A percentile compares a stretch with the other conserved stretches of the same genome.
phyloP scores from a whole-genome alignment of 2,329 filamentous ascomycete species.

The Sclerotinia nivalis region DNA sequence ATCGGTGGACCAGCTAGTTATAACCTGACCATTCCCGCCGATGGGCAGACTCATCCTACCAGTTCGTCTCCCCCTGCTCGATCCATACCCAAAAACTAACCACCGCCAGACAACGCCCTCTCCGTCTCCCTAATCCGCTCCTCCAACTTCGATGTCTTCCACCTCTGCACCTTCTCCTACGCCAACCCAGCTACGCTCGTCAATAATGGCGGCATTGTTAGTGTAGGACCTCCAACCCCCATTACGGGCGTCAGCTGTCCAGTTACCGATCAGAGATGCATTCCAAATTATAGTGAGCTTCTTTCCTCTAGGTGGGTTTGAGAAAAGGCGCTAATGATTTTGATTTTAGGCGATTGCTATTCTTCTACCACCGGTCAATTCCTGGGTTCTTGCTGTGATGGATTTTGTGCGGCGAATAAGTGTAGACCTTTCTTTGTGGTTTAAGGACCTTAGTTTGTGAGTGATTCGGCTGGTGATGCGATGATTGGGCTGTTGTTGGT shows the following conservation, averaged over 20 bases:
- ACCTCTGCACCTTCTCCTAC: slow-evolving; percentile 9
- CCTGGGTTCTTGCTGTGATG: slow-evolving; percentile 18
- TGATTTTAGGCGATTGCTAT: slow-evolving; percentile 10
- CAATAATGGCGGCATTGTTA: slow-evolving; percentile 17
- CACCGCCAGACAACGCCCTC: slow-evolving; percentile 1
- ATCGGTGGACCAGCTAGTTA: slow-evolving; percentile 16
- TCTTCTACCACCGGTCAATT: slow-evolving; percentile 6
- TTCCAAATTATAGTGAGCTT: slow-evolving; percentile 20
- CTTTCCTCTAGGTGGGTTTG: not conserved
- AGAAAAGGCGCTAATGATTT: not conserved
- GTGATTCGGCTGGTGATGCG: too few species aligned
- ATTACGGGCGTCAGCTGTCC: slow-evolving; percentile 13
- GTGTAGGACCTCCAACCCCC: slow-evolving; percentile 15
- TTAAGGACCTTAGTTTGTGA: not conserved
- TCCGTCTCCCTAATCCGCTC: slow-evolving; percentile 21
- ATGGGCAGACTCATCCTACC: slow-evolving; percentile 5
- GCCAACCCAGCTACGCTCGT: not conserved
- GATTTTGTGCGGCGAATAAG: slow-evolving; percentile 20
- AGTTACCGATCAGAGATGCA: slow-evolving; percentile 6
- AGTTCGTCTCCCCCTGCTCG: not conserved
- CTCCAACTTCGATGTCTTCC: slow-evolving; percentile 20
- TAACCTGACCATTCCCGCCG: slow-evolving; percentile 7
- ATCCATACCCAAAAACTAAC: not conserved
- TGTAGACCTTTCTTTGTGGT: slow-evolving; percentile 19
- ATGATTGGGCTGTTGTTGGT: not conserved